Base-by-base conservation (phyloP, 345 rosid genomes). In the Stellera chamaejasme region DNA sequence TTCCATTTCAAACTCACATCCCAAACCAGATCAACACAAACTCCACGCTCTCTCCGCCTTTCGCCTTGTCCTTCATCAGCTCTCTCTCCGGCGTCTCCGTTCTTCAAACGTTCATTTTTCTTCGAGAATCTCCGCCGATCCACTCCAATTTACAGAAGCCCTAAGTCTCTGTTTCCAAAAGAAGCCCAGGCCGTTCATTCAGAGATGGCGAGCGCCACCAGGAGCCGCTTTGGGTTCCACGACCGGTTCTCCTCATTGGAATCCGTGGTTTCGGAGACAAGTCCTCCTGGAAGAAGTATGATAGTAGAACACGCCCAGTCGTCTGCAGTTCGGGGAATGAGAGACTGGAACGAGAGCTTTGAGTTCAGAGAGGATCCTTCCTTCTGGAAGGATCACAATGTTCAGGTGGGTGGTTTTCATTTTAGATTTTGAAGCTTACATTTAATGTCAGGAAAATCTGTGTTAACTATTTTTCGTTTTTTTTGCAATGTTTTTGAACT, bases 341-440 rank as follows among this genome's bases (percentile, higher is more conserved):
- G 51, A 49, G 79, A 85, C 27, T 65, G 67, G 65, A 86, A 91
- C 14, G 80, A 70, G 52, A 77, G 84, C 65, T 90, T 83, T 48
- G 97, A 90, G 66, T 68, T 90, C 63, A 54, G 52, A n/a, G 96
- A 94, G 52, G 97, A 87, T 72, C 95, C 97, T 1, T 80, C 96
- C 10, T 85, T 94, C 69, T 87, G 97, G 97, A 83, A 83, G 72
- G 99, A 94, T 42, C 96, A 78, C 64, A 94, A 94, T 57, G 97
- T 94, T 16, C 99, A 94, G 92, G 99, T 80, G 13, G 36, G 47
- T 42, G 19, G 8, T 25, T 47, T 50, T 36, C 41, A 16, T 32
- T 59, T 47, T 45, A 5, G 11, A 46, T 48, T 10, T 11, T 42
- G 28, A 27, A 36, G 45, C 16, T 3, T 10, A 10, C 15, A 45